phyloP scores from a whole-genome alignment of 2,329 filamentous ascomycete species.

The Colletotrichum cordylinicola region DNA sequence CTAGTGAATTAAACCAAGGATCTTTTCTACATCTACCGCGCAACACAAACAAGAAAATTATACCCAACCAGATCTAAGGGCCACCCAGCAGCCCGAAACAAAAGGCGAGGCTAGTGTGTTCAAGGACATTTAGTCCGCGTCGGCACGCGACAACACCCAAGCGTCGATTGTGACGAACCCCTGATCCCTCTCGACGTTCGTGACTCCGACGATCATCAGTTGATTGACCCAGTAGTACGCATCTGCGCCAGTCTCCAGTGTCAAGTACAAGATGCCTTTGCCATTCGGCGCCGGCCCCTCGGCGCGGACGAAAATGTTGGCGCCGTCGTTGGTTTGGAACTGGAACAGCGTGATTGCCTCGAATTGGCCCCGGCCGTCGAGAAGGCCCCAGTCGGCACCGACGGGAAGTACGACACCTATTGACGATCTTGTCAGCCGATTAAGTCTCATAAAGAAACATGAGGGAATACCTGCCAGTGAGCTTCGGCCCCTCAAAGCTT shows the following conservation, averaged over 20 bases:
- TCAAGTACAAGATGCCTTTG: neutral
- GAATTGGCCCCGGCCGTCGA: neutral
- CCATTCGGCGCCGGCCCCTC: neutral
- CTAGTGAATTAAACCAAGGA: neutral
- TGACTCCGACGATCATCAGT: neutral
- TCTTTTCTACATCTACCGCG: neutral
- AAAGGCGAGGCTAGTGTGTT: rapidly evolving
- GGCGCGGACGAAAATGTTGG: neutral
- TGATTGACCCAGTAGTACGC: constrained; percentile 5
- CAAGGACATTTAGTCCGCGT: neutral
- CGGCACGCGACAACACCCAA: neutral
- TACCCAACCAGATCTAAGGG: rapidly evolving
- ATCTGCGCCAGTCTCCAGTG: neutral
- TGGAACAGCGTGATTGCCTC: neutral
- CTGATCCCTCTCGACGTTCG: neutral
- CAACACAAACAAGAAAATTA: rapidly evolving
- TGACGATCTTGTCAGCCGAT: neutral
- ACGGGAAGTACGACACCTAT: neutral
- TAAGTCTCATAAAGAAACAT: rapidly evolving
- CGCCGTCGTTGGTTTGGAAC: neutral
- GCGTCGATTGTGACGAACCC: neutral
- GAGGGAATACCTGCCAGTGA: neutral
- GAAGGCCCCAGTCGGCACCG: neutral
- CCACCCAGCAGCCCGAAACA: neutral
- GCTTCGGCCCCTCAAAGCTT: neutral